Evolutionary conservation across 805 yeast genomes (phyloP).

Genomic region (Kurtzmaniella cleridarum): DNA sequence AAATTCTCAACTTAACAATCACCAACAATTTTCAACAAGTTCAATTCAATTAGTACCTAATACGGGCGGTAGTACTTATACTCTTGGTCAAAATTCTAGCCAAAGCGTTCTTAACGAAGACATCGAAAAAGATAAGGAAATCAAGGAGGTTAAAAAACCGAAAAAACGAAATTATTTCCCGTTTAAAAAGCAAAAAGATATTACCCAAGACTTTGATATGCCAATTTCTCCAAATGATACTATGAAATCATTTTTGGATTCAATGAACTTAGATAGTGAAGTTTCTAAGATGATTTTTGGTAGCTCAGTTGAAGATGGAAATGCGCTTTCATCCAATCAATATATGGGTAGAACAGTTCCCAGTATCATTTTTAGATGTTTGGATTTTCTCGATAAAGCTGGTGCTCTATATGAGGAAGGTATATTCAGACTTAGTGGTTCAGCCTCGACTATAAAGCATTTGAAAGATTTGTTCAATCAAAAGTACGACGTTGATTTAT

Average conservation of each 20-base stretch:
- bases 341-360: constrained; percentile 53
- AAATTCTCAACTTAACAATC: background rate
- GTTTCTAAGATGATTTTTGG: constrained; percentile 54
- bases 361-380: constrained; percentile 68
- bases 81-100: constrained; percentile 6
- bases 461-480: constrained; percentile 66
- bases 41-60: background rate
- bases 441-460: constrained; percentile 66
- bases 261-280: constrained; percentile 29
- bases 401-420: constrained; percentile 87
- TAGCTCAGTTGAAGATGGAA: constrained; percentile 49
- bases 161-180: constrained; percentile 60
- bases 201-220: background rate
- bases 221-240: constrained; percentile 4
- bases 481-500: constrained; percentile 64
- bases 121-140: constrained; percentile 8
- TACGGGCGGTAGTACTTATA: background rate
- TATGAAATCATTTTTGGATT: constrained; percentile 27
- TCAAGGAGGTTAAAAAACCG: constrained; percentile 37
- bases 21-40: background rate
- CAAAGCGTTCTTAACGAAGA: constrained; percentile 2
- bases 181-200: constrained; percentile 35
- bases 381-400: constrained; percentile 57
- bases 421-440: constrained; percentile 84
- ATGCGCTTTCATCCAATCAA: constrained; percentile 45